phyloP scores from a whole-genome alignment of 306 rosid genomes.

The Chamaecrista fasciculata region DNA sequence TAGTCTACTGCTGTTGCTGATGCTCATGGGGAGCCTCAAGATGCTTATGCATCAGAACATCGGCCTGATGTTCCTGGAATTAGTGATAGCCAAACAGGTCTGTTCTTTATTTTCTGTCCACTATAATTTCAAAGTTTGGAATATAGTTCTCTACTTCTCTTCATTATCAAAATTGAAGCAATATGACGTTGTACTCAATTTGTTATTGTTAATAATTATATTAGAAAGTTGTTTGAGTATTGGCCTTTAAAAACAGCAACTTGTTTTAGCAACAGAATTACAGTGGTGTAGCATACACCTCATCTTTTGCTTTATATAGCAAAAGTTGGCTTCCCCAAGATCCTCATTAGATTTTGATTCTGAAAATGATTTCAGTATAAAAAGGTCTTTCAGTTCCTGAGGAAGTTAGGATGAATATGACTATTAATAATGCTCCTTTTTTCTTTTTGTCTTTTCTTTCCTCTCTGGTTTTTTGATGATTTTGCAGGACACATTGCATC shows the following conservation, averaged over 20 bases:
- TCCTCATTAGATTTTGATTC: not conserved
- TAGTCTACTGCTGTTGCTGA: conserved; percentile 43
- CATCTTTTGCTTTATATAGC: too few species aligned
- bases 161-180: not conserved
- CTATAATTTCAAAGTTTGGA: not conserved
- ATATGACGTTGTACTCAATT: not conserved
- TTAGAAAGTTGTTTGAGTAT: not conserved
- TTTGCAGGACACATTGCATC: conserved; percentile 53
- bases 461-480: conserved; percentile 18
- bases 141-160: conserved; percentile 2
- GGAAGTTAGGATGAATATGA: not conserved
- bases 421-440: not conserved
- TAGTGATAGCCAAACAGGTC: conserved; percentile 67
- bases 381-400: conserved; percentile 6
- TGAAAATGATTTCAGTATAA: conserved; percentile 10
- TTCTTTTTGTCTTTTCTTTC: conserved; percentile 7
- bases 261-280: conserved; percentile 5
- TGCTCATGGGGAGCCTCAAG: conserved; percentile 38
- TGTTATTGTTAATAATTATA: not conserved
- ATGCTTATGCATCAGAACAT: conserved; percentile 30
- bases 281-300: conserved; percentile 15
- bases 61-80: conserved; percentile 70
- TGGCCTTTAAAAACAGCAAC: too few species aligned
- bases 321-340: conserved; percentile 1
- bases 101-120: conserved; percentile 21